Base-by-base conservation (phyloP, 768 basidiomycete genomes). In the Lactarius indigo region DNA sequence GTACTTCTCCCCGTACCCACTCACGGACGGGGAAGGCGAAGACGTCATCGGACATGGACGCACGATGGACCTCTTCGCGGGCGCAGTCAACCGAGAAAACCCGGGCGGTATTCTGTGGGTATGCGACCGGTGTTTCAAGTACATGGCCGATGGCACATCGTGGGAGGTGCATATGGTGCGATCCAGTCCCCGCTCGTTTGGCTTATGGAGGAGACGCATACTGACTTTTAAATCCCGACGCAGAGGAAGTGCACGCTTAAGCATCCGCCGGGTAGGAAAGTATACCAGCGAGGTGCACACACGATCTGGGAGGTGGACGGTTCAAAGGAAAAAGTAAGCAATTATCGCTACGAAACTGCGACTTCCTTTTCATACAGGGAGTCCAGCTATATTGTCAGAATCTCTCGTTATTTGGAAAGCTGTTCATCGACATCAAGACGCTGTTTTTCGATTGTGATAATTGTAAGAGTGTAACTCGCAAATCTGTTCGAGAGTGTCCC, bases 341-440 rank as follows among this genome's bases (percentile, higher is more conserved):
- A 23, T 23, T 31, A 23, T 54, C 44, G 37, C 47, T 15, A 15
- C 20, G 44, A 13, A 9, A 28, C 55, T 23, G 62, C 31, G 23
- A 44, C 66, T 64, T 39, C 59, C 59, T 35, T 61, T 33, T 55
- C 58, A 61, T 54, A 41, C 54, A 6, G 57, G 54, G 50, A 18
- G 3, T 52, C 13, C 74, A 98, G 96, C 82, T 98, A 6, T 98
- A 96, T 74, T 98, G 96, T 76, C 96, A 98, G 76, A 96, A 96
- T 73, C 79, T 99, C 35, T 91, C 94, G 20, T 82, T 98, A 8
- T 98, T 98, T 73, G 96, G 96, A 35, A 98, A 98, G 77, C 81
- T 98, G n/a, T 98, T 99, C 76, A 98, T 98, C 73, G 97, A 98
- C 73, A 90, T 96, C 69, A 99, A 99, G 78, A 96, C 96, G 13